Percentiles rank a stretch among this genome's conserved stretches.
phyloP scores from a whole-genome alignment of 345 rosid species.

The Raphanus raphanistrum region DNA sequence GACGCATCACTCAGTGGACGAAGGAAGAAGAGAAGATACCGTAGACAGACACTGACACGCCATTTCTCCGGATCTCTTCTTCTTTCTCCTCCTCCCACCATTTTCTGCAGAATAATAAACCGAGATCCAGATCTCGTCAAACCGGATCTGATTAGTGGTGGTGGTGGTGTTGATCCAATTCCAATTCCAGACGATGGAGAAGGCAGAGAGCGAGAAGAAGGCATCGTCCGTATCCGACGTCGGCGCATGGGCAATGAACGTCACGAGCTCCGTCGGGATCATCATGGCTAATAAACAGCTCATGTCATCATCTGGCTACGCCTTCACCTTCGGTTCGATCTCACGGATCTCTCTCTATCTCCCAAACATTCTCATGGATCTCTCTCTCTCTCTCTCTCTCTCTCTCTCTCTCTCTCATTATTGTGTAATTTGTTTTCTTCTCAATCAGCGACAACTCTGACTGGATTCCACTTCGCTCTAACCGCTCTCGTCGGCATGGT shows the following conservation, averaged over 20 bases:
- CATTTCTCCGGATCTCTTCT: neutral
- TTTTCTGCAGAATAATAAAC: neutral
- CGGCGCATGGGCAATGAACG: slow-evolving; percentile 97
- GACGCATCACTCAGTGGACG: neutral
- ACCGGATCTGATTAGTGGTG: neutral
- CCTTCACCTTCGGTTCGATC: slow-evolving; percentile 71
- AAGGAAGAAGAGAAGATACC: slow-evolving; percentile 12
- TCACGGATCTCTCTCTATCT: neutral
- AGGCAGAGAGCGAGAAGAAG: slow-evolving; percentile 39
- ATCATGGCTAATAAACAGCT: slow-evolving; percentile 98
- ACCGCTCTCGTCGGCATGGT: slow-evolving; percentile 86
- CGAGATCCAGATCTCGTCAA: neutral
- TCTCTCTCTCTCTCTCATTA: neutral
- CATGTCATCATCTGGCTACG: slow-evolving; percentile 75
- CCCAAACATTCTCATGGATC: neutral
- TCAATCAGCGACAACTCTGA: slow-evolving; percentile 70
- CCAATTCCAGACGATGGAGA: slow-evolving; percentile 12
- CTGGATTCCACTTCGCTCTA: slow-evolving; percentile 88
- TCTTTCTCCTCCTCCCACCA: neutral
- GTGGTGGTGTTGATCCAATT: neutral
- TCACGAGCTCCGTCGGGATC: slow-evolving; percentile 88
- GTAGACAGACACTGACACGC: neutral
- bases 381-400: neutral
- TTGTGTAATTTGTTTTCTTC: neutral
- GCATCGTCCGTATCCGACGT: slow-evolving; percentile 69